Conservation (phyloP, 371 early-diverging fungal species). For the Actinomucor elegans region DNA sequence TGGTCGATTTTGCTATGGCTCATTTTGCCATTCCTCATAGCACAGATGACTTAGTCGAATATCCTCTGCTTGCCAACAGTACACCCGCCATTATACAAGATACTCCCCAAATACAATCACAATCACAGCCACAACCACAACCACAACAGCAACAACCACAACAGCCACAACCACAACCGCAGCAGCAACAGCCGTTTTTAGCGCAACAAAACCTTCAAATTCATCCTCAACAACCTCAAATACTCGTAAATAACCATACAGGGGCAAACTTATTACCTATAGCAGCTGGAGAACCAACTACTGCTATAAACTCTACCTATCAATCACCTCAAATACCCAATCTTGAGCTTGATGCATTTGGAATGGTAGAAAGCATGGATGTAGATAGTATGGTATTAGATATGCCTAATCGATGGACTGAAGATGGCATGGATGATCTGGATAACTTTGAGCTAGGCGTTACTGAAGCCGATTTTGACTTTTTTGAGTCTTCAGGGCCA, state of each 20-base stretch:
- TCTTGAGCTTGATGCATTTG: slow-evolving; percentile 18
- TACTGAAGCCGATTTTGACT: slow-evolving; percentile 52
- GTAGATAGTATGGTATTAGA: slow-evolving; percentile 28
- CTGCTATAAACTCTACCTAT: slow-evolving; percentile 1
- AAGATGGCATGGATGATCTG: slow-evolving; percentile 36
- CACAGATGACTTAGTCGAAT: slow-evolving; percentile 9
- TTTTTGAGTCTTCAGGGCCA: slow-evolving; percentile 25
- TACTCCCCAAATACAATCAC: neutral
- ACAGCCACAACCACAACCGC: neutral
- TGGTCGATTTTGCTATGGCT: slow-evolving; percentile 21
- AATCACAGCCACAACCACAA: neutral
- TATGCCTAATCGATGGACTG: slow-evolving; percentile 31
- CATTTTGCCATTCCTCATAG: slow-evolving; percentile 14
- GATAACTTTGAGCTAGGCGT: slow-evolving; percentile 47
- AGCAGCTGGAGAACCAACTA: neutral
- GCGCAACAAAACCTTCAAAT: neutral
- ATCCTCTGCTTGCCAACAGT: neutral
- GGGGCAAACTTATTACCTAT: neutral
- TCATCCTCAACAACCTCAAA: neutral
- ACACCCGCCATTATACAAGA: neutral
- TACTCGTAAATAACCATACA: neutral
- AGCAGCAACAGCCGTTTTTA: neutral
- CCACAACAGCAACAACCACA: slow-evolving; percentile 1
- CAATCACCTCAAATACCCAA: slow-evolving; percentile 20
- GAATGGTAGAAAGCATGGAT: slow-evolving; percentile 16